Evolutionary conservation across 495 filamentous ascomycete genomes (phyloP).

Genomic region (Amphirosellinia nigrospora): DNA sequence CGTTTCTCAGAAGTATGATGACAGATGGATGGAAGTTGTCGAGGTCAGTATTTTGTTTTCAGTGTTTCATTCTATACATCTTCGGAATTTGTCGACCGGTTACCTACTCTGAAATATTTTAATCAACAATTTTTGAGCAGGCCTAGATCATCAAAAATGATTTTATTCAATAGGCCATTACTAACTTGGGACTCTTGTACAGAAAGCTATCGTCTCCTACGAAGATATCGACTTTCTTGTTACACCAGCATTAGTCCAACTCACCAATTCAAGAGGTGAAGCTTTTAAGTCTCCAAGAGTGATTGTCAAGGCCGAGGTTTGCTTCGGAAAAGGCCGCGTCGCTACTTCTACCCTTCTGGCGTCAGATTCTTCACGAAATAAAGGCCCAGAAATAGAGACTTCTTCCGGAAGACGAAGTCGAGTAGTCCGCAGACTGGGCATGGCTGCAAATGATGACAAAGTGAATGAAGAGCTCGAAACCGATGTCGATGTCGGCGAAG

Average conservation of each 20-base stretch:
- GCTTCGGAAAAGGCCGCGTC: background rate
- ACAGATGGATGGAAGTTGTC: conserved; percentile 18
- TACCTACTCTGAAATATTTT: too few species aligned
- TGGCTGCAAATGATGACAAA: background rate
- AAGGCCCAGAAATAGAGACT: background rate
- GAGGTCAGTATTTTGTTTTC: conserved; percentile 2
- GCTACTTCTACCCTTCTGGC: background rate
- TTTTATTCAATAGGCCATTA: background rate
- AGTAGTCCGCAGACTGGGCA: background rate
- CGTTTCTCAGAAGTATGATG: background rate
- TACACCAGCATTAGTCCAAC: conserved; percentile 6
- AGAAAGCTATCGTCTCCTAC: background rate
- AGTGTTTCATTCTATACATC: too few species aligned
- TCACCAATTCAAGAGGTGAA: conserved; percentile 13
- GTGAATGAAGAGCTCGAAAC: background rate
- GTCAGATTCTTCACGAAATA: background rate
- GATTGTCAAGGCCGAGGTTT: conserved; percentile 16
- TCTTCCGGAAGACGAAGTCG: background rate
- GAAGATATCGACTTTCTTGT: conserved; percentile 14
- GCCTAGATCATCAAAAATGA: background rate
- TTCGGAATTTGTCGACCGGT: background rate
- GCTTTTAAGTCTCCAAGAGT: background rate
- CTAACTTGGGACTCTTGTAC: background rate
- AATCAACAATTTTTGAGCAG: background rate
- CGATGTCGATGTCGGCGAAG: background rate